Conservation (phyloP, 176 grass and related monocot species). For the Hsuehochloa calcarea region DNA sequence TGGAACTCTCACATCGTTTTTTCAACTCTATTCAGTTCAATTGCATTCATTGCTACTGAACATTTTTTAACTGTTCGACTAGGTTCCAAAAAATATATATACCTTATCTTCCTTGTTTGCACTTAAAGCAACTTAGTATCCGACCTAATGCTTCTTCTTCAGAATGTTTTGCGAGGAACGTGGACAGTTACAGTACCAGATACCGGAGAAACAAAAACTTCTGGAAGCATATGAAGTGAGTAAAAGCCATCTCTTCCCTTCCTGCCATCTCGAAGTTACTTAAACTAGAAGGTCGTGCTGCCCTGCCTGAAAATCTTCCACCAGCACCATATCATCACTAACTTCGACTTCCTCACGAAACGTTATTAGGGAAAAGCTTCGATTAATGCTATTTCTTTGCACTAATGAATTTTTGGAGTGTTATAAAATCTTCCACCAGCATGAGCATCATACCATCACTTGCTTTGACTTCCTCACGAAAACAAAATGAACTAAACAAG, state of each 20-base stretch:
- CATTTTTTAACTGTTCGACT: background rate
- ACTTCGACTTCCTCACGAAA: no score
- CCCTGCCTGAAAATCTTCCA: background rate
- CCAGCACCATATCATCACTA: background rate
- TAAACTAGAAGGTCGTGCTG: background rate
- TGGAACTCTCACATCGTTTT: background rate
- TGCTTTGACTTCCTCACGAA: no score
- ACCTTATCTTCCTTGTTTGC: background rate
- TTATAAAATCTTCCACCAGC: background rate
- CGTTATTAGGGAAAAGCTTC: no score
- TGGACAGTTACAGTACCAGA: constrained; percentile 49
- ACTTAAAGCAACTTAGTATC: background rate
- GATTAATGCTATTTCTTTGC: background rate
- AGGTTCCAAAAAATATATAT: background rate
- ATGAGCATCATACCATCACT: background rate
- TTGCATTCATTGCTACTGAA: background rate
- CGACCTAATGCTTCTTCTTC: background rate
- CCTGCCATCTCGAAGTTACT: background rate
- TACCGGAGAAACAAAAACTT: constrained; percentile 25
- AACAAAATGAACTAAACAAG: no score
- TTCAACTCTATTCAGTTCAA: background rate
- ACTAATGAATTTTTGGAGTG: background rate
- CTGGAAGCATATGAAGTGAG: background rate
- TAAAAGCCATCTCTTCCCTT: background rate
- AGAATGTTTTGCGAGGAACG: constrained; percentile 52